These are phyloP conservation scores for Stromatinia cepivora DNA, from an alignment of 2,329 filamentous ascomycete species.

Conservation along the genomic window DNA sequence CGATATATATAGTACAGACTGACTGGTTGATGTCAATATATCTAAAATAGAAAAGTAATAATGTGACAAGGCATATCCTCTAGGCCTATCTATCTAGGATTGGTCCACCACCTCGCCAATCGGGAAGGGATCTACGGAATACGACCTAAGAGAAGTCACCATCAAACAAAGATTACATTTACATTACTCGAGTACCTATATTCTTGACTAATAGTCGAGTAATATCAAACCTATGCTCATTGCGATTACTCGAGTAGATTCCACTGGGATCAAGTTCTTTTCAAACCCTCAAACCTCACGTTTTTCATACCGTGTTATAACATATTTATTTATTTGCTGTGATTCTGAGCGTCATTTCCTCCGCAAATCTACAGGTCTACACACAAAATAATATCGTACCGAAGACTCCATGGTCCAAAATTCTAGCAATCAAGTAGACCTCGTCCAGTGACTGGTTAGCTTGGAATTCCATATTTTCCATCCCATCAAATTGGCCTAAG, in stretches of 20 bases:
- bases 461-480: not conserved
- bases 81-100: not conserved
- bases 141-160: not conserved
- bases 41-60: not conserved
- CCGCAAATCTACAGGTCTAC: not conserved
- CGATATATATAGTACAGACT: too few species aligned
- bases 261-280: not conserved
- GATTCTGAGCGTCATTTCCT: not conserved
- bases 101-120: not conserved
- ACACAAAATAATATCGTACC: not conserved
- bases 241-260: not conserved
- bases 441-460: not conserved
- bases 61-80: not conserved
- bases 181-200: not conserved
- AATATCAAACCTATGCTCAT: not conserved
- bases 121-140: not conserved
- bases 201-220: not conserved
- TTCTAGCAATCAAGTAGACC: slow-evolving; percentile 3
- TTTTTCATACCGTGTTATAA: not conserved
- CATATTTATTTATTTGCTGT: not conserved
- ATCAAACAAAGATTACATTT: not conserved
- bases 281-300: not conserved
- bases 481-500: not conserved
- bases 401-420: not conserved
- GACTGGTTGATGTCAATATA: not conserved